These are phyloP conservation scores for Friedmanniomyces endolithicus DNA, from an alignment of 495 filamentous ascomycete species.

Conservation along the genomic window DNA sequence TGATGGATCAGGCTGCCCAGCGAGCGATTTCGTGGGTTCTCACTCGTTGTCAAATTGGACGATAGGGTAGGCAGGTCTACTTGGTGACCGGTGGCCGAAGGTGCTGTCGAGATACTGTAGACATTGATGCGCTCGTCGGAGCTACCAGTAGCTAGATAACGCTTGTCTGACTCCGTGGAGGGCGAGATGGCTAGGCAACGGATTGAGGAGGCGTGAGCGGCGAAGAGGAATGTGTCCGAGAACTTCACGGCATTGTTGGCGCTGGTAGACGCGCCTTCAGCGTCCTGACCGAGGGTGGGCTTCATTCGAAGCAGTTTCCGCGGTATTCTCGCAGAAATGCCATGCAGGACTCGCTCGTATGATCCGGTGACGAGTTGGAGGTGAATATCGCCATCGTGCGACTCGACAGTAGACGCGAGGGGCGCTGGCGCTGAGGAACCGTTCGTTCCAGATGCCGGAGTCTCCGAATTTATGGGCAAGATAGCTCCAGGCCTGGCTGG, in stretches of 20 bases:
- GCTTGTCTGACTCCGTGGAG: slow-evolving; percentile 51
- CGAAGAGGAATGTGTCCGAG: slow-evolving; percentile 89
- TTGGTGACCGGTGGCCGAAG: slow-evolving; percentile 31
- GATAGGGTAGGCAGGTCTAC: slow-evolving; percentile 26
- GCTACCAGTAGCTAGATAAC: slow-evolving; percentile 77
- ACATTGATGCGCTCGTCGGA: slow-evolving; percentile 92
- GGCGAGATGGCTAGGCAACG: slow-evolving; percentile 82
- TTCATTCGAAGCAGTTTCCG: neutral
- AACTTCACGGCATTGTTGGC: slow-evolving; percentile 46
- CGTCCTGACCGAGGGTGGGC: neutral
- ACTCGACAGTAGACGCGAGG: too few species aligned
- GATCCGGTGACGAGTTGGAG: slow-evolving; percentile 87
- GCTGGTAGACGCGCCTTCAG: slow-evolving; percentile 8
- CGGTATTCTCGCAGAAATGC: slow-evolving; percentile 63
- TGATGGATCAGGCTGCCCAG: slow-evolving; percentile 82
- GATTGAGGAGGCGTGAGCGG: slow-evolving; percentile 81
- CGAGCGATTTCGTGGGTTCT: slow-evolving; percentile 78
- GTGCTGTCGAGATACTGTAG: slow-evolving; percentile 70
- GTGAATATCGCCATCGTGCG: slow-evolving; percentile 26
- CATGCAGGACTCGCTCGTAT: slow-evolving; percentile 89
- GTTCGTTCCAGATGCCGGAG: too few species aligned
- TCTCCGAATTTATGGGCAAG: too few species aligned
- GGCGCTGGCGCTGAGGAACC: too few species aligned
- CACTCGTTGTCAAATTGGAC: slow-evolving; percentile 49
- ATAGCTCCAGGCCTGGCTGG: neutral